phyloP scores from a whole-genome alignment of 805 yeast genomes.

The Lipomyces oligophaga region DNA sequence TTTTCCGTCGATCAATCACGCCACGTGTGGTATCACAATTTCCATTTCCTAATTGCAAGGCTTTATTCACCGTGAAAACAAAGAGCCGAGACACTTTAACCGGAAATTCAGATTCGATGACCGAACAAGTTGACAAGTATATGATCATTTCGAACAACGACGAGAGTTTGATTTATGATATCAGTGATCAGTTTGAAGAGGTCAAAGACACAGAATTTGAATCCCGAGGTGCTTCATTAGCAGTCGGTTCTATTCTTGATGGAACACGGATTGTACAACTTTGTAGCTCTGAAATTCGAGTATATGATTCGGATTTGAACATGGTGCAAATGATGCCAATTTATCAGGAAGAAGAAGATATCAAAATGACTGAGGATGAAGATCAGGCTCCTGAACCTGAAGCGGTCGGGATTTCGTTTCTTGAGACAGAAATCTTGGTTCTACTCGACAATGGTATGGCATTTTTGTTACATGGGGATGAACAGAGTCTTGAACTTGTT shows the following conservation, averaged over 20 bases:
- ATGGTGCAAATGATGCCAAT: constrained; percentile 38
- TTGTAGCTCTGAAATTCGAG: constrained; percentile 58
- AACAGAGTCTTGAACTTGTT: constrained; percentile 12
- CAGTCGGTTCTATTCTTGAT: constrained; percentile 56
- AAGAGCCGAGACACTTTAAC: constrained; percentile 22
- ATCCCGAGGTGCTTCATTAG: constrained; percentile 59
- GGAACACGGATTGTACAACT: constrained; percentile 67
- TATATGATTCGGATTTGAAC: constrained; percentile 62
- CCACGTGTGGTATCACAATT: constrained; percentile 62
- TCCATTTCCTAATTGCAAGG: constrained; percentile 67
- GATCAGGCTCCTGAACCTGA: constrained; percentile 4
- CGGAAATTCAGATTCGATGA: constrained; percentile 4
- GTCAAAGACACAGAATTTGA: constrained; percentile 60
- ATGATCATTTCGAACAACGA: constrained; percentile 41
- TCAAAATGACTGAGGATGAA: neutral
- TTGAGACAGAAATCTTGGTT: constrained; percentile 14
- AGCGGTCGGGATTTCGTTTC: constrained; percentile 13
- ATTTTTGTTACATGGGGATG: constrained; percentile 7
- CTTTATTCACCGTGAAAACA: constrained; percentile 65
- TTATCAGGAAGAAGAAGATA: constrained; percentile 1
- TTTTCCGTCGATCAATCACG: constrained; percentile 63
- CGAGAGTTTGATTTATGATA: constrained; percentile 32
- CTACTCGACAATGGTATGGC: constrained; percentile 19
- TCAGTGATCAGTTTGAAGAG: constrained; percentile 49
- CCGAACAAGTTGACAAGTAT: constrained; percentile 25